Evolutionary conservation across 2,329 filamentous ascomycete genomes (phyloP).

Genomic region (Verticillium tricorpus): DNA sequence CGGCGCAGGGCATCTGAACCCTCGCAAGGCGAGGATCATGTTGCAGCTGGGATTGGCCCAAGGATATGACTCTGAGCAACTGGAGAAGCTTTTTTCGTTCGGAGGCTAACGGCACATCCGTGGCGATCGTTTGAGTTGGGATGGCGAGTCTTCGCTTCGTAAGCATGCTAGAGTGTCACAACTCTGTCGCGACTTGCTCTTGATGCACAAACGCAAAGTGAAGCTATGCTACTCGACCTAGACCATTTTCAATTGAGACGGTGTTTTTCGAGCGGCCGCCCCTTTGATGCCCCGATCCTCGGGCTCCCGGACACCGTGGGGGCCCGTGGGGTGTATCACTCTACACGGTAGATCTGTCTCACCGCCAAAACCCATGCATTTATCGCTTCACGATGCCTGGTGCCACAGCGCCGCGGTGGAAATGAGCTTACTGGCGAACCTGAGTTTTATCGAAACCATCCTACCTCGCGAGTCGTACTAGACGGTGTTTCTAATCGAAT

Average conservation of each 20-base stretch:
- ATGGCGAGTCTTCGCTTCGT: too few relatives aligned
- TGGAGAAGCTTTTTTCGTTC: conserved; percentile 9
- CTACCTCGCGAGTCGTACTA: neutral
- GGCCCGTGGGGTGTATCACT: neutral
- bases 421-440: neutral
- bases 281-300: neutral
- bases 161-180: too few relatives aligned
- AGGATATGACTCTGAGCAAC: conserved; percentile 7
- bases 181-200: too few relatives aligned
- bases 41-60: conserved; percentile 33
- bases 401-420: neutral
- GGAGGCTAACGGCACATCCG: neutral
- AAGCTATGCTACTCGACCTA: neutral
- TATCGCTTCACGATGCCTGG: neutral
- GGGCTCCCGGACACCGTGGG: neutral
- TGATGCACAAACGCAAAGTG: too few relatives aligned
- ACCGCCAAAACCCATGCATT: neutral
- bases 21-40: conserved; percentile 50
- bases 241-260: too few relatives aligned
- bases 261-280: too few relatives aligned
- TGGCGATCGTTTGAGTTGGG: neutral
- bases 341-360: neutral
- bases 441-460: neutral
- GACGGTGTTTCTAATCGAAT: neutral
- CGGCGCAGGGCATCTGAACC: conserved; percentile 46